Evolutionary conservation across 1,284 basidiomycete genomes (phyloP).

Genomic region (Tetrapyrgos nigripes): DNA sequence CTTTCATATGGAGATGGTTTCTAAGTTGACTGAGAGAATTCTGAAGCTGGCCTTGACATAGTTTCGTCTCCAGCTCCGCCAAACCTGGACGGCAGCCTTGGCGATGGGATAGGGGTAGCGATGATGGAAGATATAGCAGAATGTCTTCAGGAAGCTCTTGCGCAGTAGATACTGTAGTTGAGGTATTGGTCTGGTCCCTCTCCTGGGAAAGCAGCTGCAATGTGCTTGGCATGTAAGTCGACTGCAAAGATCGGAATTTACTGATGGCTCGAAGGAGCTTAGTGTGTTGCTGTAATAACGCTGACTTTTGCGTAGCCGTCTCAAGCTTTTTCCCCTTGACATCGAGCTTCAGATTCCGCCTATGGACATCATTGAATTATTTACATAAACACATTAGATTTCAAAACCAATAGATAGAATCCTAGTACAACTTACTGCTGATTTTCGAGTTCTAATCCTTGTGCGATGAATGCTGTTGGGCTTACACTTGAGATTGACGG

Average conservation of each 20-base stretch:
- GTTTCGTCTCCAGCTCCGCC: neutral
- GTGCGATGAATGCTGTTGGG: conserved; percentile 12
- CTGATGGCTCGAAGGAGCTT: conserved; percentile 4
- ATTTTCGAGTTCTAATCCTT: conserved; percentile 21
- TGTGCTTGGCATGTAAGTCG: neutral
- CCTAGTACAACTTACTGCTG: conserved; percentile 24
- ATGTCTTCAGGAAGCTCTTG: neutral
- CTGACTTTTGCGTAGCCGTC: conserved; percentile 1
- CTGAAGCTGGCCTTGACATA: conserved; percentile 8
- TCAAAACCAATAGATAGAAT: neutral
- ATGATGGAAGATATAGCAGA: neutral
- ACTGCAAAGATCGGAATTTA: neutral
- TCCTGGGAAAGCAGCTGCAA: neutral
- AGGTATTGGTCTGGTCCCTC: no score
- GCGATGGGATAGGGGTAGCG: neutral
- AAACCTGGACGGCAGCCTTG: neutral
- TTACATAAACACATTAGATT: neutral
- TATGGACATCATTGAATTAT: no score
- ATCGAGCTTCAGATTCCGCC: neutral
- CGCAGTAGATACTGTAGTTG: neutral
- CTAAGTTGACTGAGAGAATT: conserved; percentile 1
- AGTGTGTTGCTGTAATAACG: neutral
- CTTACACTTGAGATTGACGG: conserved; percentile 9
- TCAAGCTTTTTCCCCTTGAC: neutral
- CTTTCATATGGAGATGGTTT: conserved; percentile 8